Evolutionary conservation across 768 basidiomycete species (phyloP), one percentile per base, ranked within the genome.

Genomic region (Leucosporidium creatinivorum): DNA sequence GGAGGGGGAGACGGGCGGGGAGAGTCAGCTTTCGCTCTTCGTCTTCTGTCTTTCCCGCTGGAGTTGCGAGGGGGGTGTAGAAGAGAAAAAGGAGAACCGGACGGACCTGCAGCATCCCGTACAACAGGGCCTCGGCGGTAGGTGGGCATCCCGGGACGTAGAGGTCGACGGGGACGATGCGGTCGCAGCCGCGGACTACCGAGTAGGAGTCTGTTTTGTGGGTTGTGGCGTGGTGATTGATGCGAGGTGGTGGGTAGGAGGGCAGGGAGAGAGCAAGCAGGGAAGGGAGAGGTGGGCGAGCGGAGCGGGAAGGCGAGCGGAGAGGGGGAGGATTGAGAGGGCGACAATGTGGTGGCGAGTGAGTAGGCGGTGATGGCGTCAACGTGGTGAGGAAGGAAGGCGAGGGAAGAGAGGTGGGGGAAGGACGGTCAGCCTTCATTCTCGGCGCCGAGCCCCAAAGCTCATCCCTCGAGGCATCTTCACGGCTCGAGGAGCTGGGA

Each of bases 101-200:
- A 64, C 56, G 51, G 28, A 62, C 33, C 51, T 33, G 61, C 12
- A 72, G 44, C 71, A 73, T 73, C 59, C 93, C 93, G 75, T 93
- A 96, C 69, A 98, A 82, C 50, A 98, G 83, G 19, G 96, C 96
- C 79, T 99, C 96, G n/a, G 96, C 94, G 4, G 80, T 80, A 4
- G 89, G 89, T 26, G 89, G 90, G 79, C 93, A 96, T 0, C 93
- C 94, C 28, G 93, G 94, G 10, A 97, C 94, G 77, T 97, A 98
- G 65, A 97, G 93, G 78, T 98, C 94, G 55, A 99, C 93, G 18
- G 96, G 96, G 8, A 99, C 93, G 74, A 99, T 94, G 58, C 96
- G 86, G 82, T 99, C 96, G 78, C 94, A 98, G 21, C 96, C 96
- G 57, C 96, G 87, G 48, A 98, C 96, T 69, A 99, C 96, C 33